Evolutionary conservation across 2,329 filamentous ascomycete species (phyloP).

Genomic region (Fusarium xylarioides): DNA sequence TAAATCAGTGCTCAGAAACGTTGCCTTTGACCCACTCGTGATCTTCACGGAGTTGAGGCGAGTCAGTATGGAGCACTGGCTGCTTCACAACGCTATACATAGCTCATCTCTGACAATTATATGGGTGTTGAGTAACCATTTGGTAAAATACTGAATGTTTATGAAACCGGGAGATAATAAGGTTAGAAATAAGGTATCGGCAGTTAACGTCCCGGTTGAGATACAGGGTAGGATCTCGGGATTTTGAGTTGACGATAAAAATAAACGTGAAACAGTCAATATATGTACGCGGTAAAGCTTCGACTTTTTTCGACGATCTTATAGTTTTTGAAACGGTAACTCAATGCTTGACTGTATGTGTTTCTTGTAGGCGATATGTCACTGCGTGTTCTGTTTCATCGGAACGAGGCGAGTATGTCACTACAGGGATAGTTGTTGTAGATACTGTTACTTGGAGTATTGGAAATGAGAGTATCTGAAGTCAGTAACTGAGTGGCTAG

Average conservation of each 20-base stretch:
- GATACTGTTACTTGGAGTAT: accelerated
- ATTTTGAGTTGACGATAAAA: slow-evolving; percentile 2
- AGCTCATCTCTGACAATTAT: background rate
- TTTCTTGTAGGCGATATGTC: background rate
- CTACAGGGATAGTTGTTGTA: background rate
- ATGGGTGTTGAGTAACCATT: background rate
- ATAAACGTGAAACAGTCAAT: slow-evolving; percentile 11
- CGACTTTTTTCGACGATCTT: background rate
- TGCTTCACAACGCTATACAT: background rate
- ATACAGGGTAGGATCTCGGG: background rate
- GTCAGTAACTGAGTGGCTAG: accelerated
- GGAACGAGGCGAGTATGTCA: background rate
- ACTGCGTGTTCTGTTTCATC: background rate
- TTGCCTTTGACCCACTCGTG: background rate
- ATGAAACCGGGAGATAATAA: background rate
- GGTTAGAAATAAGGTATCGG: background rate
- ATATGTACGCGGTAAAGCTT: background rate
- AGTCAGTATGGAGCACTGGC: background rate
- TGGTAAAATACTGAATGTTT: background rate
- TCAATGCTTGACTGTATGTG: background rate
- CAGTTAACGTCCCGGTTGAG: background rate
- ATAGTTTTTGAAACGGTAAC: background rate
- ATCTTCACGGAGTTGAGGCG: slow-evolving; percentile 2
- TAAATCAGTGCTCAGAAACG: background rate
- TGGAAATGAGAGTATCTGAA: background rate